Evolutionary conservation across 106 monocot species (phyloP).

Genomic region (Allium cepa): DNA sequence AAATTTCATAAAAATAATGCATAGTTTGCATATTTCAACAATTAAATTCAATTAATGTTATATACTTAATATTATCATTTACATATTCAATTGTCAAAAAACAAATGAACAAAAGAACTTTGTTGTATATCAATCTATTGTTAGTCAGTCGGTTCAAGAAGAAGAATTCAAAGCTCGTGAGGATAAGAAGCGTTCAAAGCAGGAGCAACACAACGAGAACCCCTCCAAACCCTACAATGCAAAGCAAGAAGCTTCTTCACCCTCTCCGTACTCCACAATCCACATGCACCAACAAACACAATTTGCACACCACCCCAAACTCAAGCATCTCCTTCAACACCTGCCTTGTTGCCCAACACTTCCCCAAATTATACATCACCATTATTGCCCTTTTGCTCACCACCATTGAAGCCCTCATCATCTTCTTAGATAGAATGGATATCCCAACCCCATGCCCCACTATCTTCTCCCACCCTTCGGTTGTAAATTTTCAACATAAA

Average conservation of each 20-base stretch:
- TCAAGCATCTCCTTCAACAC: conserved; percentile 53
- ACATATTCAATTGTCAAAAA: too few relatives aligned
- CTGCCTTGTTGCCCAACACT: too few relatives aligned
- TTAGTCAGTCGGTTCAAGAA: too few relatives aligned
- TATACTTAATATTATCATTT: too few relatives aligned
- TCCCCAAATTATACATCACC: conserved; percentile 27
- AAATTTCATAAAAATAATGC: too few relatives aligned
- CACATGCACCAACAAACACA: conserved; percentile 27
- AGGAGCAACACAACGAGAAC: too few relatives aligned
- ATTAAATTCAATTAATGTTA: too few relatives aligned
- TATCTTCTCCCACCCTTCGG: conserved; percentile 45
- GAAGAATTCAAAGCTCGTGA: neutral
- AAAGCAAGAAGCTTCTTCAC: conserved; percentile 48
- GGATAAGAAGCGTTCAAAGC: too few relatives aligned
- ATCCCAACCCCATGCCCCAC: conserved; percentile 42
- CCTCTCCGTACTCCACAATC: conserved; percentile 47
- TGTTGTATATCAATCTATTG: too few relatives aligned
- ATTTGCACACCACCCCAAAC: conserved; percentile 46
- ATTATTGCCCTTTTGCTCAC: conserved; percentile 32
- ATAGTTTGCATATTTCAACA: too few relatives aligned
- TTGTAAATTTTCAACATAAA: too few relatives aligned
- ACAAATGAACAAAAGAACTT: too few relatives aligned
- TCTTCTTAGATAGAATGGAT: conserved; percentile 41
- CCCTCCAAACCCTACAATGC: conserved; percentile 44
- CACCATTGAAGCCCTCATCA: conserved; percentile 40